A percentile compares a stretch with the other conserved stretches of the same genome.
phyloP scores from a whole-genome alignment of 1,284 basidiomycete genomes.

The Ustilago vetiveriae region DNA sequence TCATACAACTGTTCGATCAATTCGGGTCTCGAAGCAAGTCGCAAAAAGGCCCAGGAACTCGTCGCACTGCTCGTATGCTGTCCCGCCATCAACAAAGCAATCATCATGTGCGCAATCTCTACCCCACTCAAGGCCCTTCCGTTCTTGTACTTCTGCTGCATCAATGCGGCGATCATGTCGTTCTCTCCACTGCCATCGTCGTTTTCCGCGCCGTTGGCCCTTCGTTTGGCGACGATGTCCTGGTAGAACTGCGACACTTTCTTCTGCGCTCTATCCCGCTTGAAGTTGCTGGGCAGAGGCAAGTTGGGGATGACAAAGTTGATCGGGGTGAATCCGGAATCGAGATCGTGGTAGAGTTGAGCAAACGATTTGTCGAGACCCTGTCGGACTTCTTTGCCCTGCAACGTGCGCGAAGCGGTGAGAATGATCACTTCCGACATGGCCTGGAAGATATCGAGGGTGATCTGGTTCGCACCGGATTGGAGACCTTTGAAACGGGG shows the following conservation, averaged over 20 bases:
- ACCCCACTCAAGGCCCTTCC: conserved; percentile 83
- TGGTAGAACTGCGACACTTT: conserved; percentile 96
- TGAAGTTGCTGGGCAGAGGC: conserved; percentile 86
- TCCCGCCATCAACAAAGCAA: conserved; percentile 76
- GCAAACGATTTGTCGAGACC: conserved; percentile 86
- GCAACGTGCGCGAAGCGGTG: conserved; percentile 89
- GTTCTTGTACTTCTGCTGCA: conserved; percentile 85
- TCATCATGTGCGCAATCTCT: conserved; percentile 95
- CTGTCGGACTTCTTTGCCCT: conserved; percentile 87
- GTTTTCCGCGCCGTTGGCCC: conserved; percentile 64
- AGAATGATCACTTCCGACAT: conserved; percentile 94
- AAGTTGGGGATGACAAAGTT: conserved; percentile 94
- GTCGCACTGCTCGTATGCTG: conserved; percentile 97
- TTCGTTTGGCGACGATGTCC: conserved; percentile 83
- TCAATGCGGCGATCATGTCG: conserved; percentile 92
- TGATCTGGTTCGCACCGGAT: conserved; percentile 20
- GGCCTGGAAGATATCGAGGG: conserved; percentile 72
- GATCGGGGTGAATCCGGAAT: conserved; percentile 73
- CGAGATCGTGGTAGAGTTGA: conserved; percentile 85
- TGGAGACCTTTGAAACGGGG: conserved; percentile 72
- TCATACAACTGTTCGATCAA: conserved; percentile 75
- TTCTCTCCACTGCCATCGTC: conserved; percentile 70
- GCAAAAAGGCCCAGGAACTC: conserved; percentile 87
- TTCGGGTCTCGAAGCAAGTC: conserved; percentile 82
- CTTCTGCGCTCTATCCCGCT: conserved; percentile 86